Evolutionary conservation across 164 flowering plant species (phyloP).

Genomic region (Magnolia kwangsiensis): DNA sequence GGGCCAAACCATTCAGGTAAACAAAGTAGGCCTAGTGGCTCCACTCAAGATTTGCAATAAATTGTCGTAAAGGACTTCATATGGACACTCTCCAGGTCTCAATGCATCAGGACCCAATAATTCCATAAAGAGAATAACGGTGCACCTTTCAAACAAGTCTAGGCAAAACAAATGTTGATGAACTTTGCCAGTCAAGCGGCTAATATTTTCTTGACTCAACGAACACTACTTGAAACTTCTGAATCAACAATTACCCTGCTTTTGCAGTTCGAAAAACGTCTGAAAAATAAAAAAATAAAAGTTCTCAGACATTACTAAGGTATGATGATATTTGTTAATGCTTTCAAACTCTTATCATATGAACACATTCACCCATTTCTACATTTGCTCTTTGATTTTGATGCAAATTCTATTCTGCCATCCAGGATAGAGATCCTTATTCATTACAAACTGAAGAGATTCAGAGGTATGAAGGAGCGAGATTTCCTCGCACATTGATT

Average conservation of each 20-base stretch:
- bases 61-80: neutral
- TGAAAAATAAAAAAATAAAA: neutral
- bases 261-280: neutral
- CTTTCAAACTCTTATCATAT: neutral
- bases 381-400: neutral
- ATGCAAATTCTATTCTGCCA: neutral
- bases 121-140: neutral
- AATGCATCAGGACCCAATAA: neutral
- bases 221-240: neutral
- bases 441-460: slow-evolving; percentile 60
- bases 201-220: neutral
- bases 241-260: neutral
- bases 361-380: neutral
- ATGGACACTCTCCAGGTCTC: neutral
- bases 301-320: neutral
- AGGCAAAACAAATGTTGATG: neutral
- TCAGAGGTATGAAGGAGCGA: slow-evolving; percentile 46
- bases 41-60: too few species aligned
- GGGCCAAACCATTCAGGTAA: too few species aligned
- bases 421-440: slow-evolving; percentile 54
- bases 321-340: too few species aligned
- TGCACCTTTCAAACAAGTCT: neutral
- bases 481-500: slow-evolving; percentile 31
- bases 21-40: too few species aligned
- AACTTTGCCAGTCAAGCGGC: neutral